These are phyloP conservation scores for Fraxinus angustifolia DNA, from an alignment of 305 asterid genomes.

Conservation along the genomic window DNA sequence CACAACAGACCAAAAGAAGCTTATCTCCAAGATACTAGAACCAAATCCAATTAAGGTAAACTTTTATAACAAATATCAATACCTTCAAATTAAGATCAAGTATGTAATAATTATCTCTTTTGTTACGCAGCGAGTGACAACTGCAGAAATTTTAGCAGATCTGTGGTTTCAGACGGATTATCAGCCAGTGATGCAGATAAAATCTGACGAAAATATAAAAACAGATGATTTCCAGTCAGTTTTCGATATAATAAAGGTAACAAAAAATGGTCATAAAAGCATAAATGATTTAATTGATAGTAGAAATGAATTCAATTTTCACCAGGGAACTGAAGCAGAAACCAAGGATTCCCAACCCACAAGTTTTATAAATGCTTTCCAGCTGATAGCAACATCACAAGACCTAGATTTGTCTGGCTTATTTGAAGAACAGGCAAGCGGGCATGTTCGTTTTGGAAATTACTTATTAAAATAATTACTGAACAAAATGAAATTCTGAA, in stretches of 20 bases:
- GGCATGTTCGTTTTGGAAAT: not conserved
- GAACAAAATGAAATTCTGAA: not conserved
- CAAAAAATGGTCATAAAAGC: not conserved
- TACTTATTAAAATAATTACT: not conserved
- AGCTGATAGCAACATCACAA: conserved; percentile 32
- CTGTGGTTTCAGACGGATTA: conserved; percentile 29
- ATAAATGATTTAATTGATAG: not conserved
- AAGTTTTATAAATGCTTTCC: conserved; percentile 32
- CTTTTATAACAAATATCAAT: not conserved
- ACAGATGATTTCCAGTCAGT: conserved; percentile 22
- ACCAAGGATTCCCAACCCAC: not conserved
- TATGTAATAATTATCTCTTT: not conserved
- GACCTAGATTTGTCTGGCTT: conserved; percentile 33
- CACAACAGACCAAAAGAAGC: conserved; percentile 21
- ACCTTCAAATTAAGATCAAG: not conserved
- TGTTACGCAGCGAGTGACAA: conserved; percentile 22
- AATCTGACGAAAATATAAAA: conserved; percentile 10
- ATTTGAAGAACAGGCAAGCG: conserved; percentile 28
- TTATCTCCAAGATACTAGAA: conserved; percentile 24
- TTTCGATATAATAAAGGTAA: conserved; percentile 17
- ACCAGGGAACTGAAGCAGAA: conserved; percentile 22
- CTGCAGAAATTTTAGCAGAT: conserved; percentile 22
- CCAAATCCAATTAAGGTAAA: conserved; percentile 24
- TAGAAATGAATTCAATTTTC: not conserved
- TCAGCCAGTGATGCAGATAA: conserved; percentile 10